Base-by-base conservation (phyloP, 2,329 filamentous ascomycete species). In the Grosmannia clavigera region DNA sequence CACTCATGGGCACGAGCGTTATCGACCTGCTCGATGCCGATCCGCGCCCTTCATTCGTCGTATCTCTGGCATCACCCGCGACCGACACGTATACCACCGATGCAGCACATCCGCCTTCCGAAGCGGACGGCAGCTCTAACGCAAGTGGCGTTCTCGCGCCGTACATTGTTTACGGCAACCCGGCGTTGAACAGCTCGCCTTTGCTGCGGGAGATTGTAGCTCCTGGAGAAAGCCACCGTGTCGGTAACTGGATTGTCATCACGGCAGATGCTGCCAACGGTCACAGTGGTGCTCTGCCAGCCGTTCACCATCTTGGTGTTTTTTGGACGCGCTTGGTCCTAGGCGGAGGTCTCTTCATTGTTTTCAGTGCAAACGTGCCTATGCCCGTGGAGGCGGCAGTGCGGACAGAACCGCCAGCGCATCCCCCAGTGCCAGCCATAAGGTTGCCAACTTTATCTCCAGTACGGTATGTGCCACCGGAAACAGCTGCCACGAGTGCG, bases 1-100 rank as follows among this genome's bases (percentile, higher is more conserved):
- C 64, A 4, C 56, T 64, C 10, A 48, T 54, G 35, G 16, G 16
- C 57, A 60, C 69, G 61, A 67, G 68, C 66, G 66, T 74, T 61
- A 63, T 72, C 66, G 72, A 74, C 61, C 65, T 76, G 48, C 69
- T 76, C 62, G 68, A 73, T 58, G 68, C 66, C 59, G 73, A 76
- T 61, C 69, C 70, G 31, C 68, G 74, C 29, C 73, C 74, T 9
- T 68, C 72, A 14, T 70, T 73, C 48, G 67, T 72, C 55, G 64
- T 71, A 29, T 62, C 54, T 54, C 62, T 60, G 25, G 19, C 46
- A 1, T 27, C 52, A 14, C 14, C 51, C 9, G 2, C 51, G 2
- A 14, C 35, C 14, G 43, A 9, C 19, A 27, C n/a, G 4, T 14
- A 7, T 22, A 3, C 2, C 5, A 27, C 27, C 16, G 52, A 29